These are phyloP conservation scores for Saturnispora saitoi DNA, from an alignment of 805 yeast species.

Conservation along the genomic window DNA sequence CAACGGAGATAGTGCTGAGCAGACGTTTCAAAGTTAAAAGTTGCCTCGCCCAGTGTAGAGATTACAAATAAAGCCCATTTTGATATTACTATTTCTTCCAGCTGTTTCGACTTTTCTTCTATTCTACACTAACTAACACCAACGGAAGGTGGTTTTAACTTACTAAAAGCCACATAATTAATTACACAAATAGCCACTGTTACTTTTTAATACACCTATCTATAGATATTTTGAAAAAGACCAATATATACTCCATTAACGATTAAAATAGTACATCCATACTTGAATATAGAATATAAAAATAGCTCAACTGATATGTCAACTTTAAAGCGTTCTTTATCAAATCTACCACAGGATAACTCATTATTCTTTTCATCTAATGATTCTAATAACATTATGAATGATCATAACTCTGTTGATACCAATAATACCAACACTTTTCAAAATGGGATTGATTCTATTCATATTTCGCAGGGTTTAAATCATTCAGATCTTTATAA, in stretches of 20 bases:
- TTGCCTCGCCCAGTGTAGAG: conserved; percentile 4
- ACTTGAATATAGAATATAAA: background rate
- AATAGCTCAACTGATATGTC: conserved; percentile 3
- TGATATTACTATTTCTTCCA: background rate
- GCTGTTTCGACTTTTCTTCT: background rate
- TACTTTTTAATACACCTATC: no score
- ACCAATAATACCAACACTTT: background rate
- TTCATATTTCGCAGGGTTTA: background rate
- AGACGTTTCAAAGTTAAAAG: background rate
- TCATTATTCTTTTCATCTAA: background rate
- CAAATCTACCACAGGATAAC: background rate
- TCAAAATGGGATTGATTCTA: background rate
- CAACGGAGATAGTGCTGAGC: conserved; percentile 2
- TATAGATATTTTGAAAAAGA: no score
- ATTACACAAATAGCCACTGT: no score
- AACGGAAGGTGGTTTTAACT: background rate
- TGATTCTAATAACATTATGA: conserved; percentile 5
- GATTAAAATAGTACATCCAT: background rate
- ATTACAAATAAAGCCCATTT: conserved; percentile 4
- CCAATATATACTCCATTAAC: background rate
- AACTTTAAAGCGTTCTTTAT: conserved; percentile 1
- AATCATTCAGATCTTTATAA: conserved; percentile 1
- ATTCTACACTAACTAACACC: background rate
- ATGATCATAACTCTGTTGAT: background rate
- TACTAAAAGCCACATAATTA: background rate